Evolutionary conservation across 2,329 filamentous ascomycete genomes (phyloP), one percentile per base, ranked within the genome.

Genomic region (Truncatella angustata): DNA sequence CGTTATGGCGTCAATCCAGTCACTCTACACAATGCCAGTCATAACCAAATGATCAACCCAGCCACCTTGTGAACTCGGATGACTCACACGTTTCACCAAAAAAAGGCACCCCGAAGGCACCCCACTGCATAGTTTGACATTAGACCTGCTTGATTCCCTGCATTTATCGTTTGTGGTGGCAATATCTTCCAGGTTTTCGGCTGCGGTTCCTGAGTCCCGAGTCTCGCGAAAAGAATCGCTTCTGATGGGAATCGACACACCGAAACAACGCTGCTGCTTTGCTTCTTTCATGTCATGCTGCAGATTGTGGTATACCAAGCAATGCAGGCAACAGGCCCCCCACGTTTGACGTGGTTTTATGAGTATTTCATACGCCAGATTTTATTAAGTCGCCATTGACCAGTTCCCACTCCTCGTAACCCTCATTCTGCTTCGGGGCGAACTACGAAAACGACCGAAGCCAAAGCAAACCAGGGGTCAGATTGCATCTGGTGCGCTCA

Each of bases 381-480:
- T n/a, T n/a, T n/a, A n/a, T n/a, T n/a, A n/a, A n/a, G n/a, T n/a
- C n/a, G n/a, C n/a, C n/a, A n/a, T n/a, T n/a, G n/a, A n/a, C n/a
- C n/a, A n/a, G n/a, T n/a, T n/a, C n/a, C n/a, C n/a, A n/a, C n/a
- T n/a, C n/a, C n/a, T n/a, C n/a, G n/a, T n/a, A n/a, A n/a, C n/a
- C n/a, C n/a, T n/a, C n/a, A n/a, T n/a, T n/a, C n/a, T n/a, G n/a
- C n/a, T n/a, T n/a, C n/a, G n/a, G n/a, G n/a, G n/a, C n/a, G n/a
- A n/a, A n/a, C n/a, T n/a, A n/a, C n/a, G n/a, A n/a, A n/a, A n/a
- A n/a, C n/a, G n/a, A n/a, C n/a, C n/a, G n/a, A n/a, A n/a, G n/a
- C n/a, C 45, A 30, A 28, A 28, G 7, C 20, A 7, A 23, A 51
- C 34, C 62, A 66, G 58, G 65, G 65, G 58, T 63, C 42, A 60